Base-by-base conservation (phyloP, 345 rosid species). In the Eucalyptus curtisii region DNA sequence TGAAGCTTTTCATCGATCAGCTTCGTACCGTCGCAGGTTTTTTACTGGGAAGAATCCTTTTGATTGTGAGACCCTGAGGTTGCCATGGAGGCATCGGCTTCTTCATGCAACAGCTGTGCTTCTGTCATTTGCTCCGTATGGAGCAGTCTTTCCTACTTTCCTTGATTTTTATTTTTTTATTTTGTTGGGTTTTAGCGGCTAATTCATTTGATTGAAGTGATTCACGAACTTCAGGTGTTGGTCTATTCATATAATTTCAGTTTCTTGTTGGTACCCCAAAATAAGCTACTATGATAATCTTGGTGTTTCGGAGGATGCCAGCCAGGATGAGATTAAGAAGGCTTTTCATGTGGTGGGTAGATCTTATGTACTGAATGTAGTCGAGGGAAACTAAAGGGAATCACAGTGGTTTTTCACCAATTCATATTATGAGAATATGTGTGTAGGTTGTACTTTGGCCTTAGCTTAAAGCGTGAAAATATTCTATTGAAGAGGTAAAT, bases 271-370 rank as follows among this genome's bases (percentile, higher is more conserved):
- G 86, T 92, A 95, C 59, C 86, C 92, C 86, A 92, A 92, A 87
- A 91, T 87, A 86, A 93, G 92, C 86, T 95, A 93, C 92, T 96
- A 96, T 87, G 96, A 95, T 90, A 89, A 95, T 90, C 97, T 97
- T 24, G 98, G 99, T 81, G 96, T 96, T 90, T 88, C 95, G 5
- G 92, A 93, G 52, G 94, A 91, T 90, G 99, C 98, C 55, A 92
- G 95, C 20, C 80, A 92, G 37, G 97, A 96, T 14, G 98, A 97
- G 91, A 96, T 96, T 85, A 96, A 96, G 91, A 94, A 93, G 92
- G 95, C 99, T 3, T 97, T 94, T 91, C 98, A 90, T 91, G 88
- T 87, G 24, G 99, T 96, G 89, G 93, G 95, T 90, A 7, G 30
- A 79, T 53, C 40, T 42, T 42, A 4, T 0, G 53, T 59, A 30